A percentile compares a stretch with the other conserved stretches of the same genome.
Conservation (phyloP, 805 yeast genomes). For the Candida easanensis region DNA sequence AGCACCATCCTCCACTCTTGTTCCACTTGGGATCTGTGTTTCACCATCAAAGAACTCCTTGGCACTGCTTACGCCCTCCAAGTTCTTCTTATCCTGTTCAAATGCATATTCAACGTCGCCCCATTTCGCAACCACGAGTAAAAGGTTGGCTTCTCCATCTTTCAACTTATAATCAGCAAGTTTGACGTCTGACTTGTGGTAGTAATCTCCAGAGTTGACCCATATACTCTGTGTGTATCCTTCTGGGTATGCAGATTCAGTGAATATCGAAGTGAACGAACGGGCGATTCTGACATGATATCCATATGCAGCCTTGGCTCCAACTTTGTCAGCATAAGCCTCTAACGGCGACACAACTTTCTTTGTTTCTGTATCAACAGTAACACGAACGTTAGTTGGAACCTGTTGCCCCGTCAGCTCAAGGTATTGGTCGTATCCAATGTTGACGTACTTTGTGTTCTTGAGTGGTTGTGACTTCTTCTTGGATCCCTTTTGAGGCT, state of each 20-base stretch:
- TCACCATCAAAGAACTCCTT: constrained; percentile 70
- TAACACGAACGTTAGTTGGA: constrained; percentile 78
- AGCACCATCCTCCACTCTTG: constrained; percentile 69
- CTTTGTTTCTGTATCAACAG: constrained; percentile 62
- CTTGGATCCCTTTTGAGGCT: constrained; percentile 26
- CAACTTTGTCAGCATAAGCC: constrained; percentile 62
- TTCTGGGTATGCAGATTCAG: constrained; percentile 59
- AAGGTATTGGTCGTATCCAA: constrained; percentile 61
- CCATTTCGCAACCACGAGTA: constrained; percentile 66
- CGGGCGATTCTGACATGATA: constrained; percentile 70
- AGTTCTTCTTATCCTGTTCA: constrained; percentile 42
- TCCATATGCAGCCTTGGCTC: constrained; percentile 63
- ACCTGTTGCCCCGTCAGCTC: constrained; percentile 59
- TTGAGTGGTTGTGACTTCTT: constrained; percentile 50
- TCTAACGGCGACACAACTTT: constrained; percentile 66
- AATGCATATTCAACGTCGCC: constrained; percentile 54
- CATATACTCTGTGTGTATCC: constrained; percentile 72
- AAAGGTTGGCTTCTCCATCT: constrained; percentile 29
- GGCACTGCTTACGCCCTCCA: constrained; percentile 53
- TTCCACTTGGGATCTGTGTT: constrained; percentile 49
- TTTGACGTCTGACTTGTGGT: constrained; percentile 33
- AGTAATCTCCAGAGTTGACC: constrained; percentile 67
- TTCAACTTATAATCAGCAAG: constrained; percentile 21
- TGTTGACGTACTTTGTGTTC: constrained; percentile 70
- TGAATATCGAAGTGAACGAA: constrained; percentile 60